Evolutionary conservation across 257 asterid species (phyloP).

Genomic region (Jacaranda copaia): DNA sequence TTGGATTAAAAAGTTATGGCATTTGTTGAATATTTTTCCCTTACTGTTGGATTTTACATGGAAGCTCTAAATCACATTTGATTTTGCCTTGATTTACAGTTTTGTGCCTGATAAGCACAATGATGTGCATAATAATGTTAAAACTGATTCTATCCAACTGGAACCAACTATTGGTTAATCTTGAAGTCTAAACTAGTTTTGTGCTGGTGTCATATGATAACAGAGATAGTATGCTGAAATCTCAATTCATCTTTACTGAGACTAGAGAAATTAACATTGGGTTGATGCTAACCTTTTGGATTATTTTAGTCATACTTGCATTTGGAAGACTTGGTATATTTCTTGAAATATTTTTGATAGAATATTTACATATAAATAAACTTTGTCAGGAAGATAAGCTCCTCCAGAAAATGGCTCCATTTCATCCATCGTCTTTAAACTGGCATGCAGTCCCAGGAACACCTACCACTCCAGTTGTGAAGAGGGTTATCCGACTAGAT

Average conservation of each 20-base stretch:
- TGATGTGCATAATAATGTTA: conserved; percentile 1
- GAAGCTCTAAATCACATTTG: neutral
- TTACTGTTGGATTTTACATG: neutral
- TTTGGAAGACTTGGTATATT: neutral
- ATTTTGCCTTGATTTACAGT: neutral
- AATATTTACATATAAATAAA: conserved; percentile 9
- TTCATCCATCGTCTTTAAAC: conserved; percentile 61
- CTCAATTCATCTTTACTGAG: conserved; percentile 12
- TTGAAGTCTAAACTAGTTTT: neutral
- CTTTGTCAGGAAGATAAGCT: conserved; percentile 67
- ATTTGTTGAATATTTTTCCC: neutral
- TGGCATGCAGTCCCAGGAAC: conserved; percentile 64
- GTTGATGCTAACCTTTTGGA: neutral
- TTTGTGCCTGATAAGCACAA: conserved; percentile 12
- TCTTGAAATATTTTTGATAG: neutral
- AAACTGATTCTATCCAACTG: neutral
- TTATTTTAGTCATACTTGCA: conserved; percentile 14
- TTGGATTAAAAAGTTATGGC: neutral
- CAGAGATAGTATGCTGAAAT: conserved; percentile 10
- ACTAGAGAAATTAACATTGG: neutral
- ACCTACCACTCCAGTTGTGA: conserved; percentile 63
- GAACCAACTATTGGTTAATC: no score
- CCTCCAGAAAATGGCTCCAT: conserved; percentile 62
- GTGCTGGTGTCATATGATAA: neutral
- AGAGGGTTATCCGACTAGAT: conserved; percentile 78